Evolutionary conservation across 1,139 yeast species (phyloP), one percentile per base, ranked within the genome.

Genomic region (Suhomyces chickasaworum): DNA sequence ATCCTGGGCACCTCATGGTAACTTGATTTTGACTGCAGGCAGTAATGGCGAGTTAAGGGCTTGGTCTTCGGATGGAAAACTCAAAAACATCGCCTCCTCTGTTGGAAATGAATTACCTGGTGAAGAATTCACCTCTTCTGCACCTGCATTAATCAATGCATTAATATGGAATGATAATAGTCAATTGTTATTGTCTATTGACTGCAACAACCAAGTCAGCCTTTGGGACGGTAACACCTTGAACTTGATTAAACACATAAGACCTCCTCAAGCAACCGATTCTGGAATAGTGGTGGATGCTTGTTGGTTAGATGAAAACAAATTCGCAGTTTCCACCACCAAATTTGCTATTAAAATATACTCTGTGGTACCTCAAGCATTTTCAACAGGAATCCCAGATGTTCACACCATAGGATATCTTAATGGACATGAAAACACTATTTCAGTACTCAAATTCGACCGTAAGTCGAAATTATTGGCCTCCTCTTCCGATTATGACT

Each of bases 401-500:
- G 54, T 69, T 9, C 65, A 64, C 34, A 82, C 88, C 0, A 64
- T 84, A 2, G 89, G 93, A 3, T 72, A 75, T 38, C 73, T 89
- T 41, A 62, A 77, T 18, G 97, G 96, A 1, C 97, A 89, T 59
- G 71, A 77, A 10, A 79, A 81, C 43, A 71, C 81, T 1, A 77
- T 88, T 12, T 75, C 87, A n/a, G 68, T 69, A 3, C 69, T 87
- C 13, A 65, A 68, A 35, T 88, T 84, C 60, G 82, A 84, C 54
- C 53, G 63, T 2, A 60, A 64, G 2, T 68, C 78, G 4, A 81
- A 79, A 52, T 63, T 84, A 35, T 70, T 90, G 38, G 83, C 89
- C 1, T 81, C 91, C 1, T 83, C 88, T 12, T 83, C 95, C 1
- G 96, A 88, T 60, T 59, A 53, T 35, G 97, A 90, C 60, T 77